phyloP scores from a whole-genome alignment of 768 basidiomycete genomes.

The Boletus tylopilopsis region DNA sequence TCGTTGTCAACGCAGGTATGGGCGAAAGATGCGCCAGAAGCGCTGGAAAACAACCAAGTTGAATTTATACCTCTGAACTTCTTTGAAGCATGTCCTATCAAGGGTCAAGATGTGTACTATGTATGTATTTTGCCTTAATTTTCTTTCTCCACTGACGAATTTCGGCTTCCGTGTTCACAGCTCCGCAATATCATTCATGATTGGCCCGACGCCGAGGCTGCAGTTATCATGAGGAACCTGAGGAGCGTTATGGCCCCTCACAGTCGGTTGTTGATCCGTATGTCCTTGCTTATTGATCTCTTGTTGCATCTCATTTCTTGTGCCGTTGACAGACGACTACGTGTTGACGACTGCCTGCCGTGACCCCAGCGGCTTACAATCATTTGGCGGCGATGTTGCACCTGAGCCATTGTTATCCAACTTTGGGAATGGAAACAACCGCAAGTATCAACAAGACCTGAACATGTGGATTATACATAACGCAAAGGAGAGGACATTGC shows the following conservation, averaged over 20 bases:
- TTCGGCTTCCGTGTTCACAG: slow-evolving; percentile 3
- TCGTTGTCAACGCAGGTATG: slow-evolving; percentile 9
- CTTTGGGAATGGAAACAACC: slow-evolving; percentile 40
- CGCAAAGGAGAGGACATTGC: slow-evolving; percentile 39
- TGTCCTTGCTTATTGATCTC: slow-evolving; percentile 2
- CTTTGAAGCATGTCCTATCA: slow-evolving; percentile 14
- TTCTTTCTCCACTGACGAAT: neutral
- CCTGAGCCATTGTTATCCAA: slow-evolving; percentile 47
- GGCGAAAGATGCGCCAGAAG: slow-evolving; percentile 15
- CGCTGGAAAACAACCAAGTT: slow-evolving; percentile 13
- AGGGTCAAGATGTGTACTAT: slow-evolving; percentile 24
- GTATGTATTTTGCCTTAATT: slow-evolving; percentile 5
- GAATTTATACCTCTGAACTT: slow-evolving; percentile 20
- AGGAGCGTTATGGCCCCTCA: slow-evolving; percentile 25
- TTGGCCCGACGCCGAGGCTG: slow-evolving; percentile 34
- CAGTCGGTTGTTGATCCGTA: slow-evolving; percentile 34
- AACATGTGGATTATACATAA: slow-evolving; percentile 44
- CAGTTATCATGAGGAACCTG: slow-evolving; percentile 30
- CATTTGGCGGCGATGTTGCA: slow-evolving; percentile 26
- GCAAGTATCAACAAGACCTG: slow-evolving; percentile 43
- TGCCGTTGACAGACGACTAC: slow-evolving; percentile 18
- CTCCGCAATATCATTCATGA: slow-evolving; percentile 32
- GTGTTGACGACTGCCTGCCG: slow-evolving; percentile 13
- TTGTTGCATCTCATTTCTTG: neutral
- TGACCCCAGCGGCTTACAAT: slow-evolving; percentile 1